These are phyloP conservation scores for Pyrrhoderma noxium DNA, from an alignment of 1,284 basidiomycete genomes.

Conservation along the genomic window DNA sequence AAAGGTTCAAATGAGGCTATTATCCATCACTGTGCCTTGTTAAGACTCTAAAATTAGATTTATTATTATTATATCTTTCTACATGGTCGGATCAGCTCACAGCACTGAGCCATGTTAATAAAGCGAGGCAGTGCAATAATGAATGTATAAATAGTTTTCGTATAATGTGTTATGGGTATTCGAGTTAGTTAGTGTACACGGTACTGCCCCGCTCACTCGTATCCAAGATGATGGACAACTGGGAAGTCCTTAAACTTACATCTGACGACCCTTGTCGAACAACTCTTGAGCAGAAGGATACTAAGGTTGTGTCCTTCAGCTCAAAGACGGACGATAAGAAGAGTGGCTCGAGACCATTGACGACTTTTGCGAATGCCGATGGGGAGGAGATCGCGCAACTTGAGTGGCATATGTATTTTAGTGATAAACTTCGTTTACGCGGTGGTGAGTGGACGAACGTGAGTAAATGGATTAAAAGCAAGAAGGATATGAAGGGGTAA, in stretches of 20 bases:
- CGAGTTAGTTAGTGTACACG: too few species aligned
- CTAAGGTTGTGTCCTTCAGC: background rate
- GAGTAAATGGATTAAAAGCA: conserved; percentile 2
- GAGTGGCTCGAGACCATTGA: background rate
- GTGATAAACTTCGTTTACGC: background rate
- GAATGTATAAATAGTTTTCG: too few species aligned
- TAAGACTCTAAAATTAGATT: too few species aligned
- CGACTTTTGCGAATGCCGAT: background rate
- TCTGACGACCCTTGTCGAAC: conserved; percentile 9
- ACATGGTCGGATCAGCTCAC: too few species aligned
- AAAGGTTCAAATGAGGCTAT: too few species aligned
- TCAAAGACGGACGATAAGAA: conserved; percentile 3
- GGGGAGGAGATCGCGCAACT: conserved; percentile 1
- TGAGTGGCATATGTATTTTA: conserved; percentile 1
- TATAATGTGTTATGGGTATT: too few species aligned
- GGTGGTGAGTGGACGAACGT: background rate
- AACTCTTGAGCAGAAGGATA: background rate
- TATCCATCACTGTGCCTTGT: too few species aligned
- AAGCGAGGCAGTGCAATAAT: too few species aligned
- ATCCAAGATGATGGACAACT: background rate
- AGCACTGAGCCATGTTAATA: too few species aligned
- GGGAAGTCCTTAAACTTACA: conserved; percentile 4
- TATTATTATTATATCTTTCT: too few species aligned
- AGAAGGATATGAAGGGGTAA: background rate
- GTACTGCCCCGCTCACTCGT: too few species aligned